These are phyloP conservation scores for Trifolium subterraneum DNA, from an alignment of 306 rosid species.

Conservation along the genomic window DNA sequence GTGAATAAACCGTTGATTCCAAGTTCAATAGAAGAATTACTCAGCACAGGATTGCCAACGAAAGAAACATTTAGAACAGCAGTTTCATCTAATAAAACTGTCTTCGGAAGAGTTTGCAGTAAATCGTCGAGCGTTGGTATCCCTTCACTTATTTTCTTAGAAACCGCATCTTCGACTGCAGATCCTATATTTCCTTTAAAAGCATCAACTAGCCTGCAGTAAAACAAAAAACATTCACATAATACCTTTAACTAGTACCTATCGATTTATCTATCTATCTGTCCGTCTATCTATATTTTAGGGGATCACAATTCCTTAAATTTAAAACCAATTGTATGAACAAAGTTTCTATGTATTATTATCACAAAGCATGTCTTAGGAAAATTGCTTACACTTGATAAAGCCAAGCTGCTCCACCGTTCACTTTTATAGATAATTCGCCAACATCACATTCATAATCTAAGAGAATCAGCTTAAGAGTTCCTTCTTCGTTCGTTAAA, in stretches of 20 bases:
- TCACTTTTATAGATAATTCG: slow-evolving; percentile 61
- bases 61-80: slow-evolving; percentile 74
- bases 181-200: slow-evolving; percentile 69
- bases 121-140: slow-evolving; percentile 55
- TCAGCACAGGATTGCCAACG: slow-evolving; percentile 62
- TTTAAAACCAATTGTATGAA: slow-evolving; percentile 16
- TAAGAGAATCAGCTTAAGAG: slow-evolving; percentile 61
- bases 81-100: slow-evolving; percentile 52
- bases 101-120: slow-evolving; percentile 72
- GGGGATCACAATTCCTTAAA: background rate
- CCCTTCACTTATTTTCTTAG: slow-evolving; percentile 67
- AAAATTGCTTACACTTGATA: slow-evolving; percentile 75
- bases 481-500: slow-evolving; percentile 70
- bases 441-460: slow-evolving; percentile 75
- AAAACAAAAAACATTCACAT: background rate
- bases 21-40: slow-evolving; percentile 65
- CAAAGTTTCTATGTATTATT: slow-evolving; percentile 10
- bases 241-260: background rate
- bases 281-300: too few species aligned
- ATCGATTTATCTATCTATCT: background rate
- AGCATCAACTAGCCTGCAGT: slow-evolving; percentile 70
- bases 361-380: slow-evolving; percentile 21
- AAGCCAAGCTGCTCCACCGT: slow-evolving; percentile 96
- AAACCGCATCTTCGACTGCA: slow-evolving; percentile 67
- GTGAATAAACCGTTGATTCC: slow-evolving; percentile 72